Conservation (phyloP, 768 basidiomycete species). For the Hirschioporus abietinus region DNA sequence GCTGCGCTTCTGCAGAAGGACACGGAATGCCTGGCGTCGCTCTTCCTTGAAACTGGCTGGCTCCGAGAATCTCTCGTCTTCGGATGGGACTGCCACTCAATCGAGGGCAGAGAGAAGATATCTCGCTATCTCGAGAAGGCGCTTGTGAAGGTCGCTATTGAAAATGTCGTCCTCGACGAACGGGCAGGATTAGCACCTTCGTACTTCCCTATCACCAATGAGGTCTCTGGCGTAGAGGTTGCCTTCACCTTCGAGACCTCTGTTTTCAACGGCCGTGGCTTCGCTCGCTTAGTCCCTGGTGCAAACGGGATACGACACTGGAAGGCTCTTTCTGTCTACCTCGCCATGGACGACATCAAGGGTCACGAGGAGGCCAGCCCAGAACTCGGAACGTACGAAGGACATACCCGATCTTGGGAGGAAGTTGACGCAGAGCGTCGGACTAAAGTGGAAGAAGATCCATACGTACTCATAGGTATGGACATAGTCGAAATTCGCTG, state of each 20-base stretch:
- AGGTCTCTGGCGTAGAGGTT: slow-evolving; percentile 10
- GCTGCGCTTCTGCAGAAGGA: not conserved
- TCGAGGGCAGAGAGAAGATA: slow-evolving; percentile 16
- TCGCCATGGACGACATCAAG: slow-evolving; percentile 16
- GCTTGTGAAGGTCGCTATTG: not conserved
- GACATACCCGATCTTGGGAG: slow-evolving; percentile 15
- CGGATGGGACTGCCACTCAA: slow-evolving; percentile 16
- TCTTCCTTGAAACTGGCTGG: not conserved
- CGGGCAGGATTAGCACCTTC: slow-evolving; percentile 11
- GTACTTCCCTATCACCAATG: slow-evolving; percentile 6
- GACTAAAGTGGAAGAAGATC: slow-evolving; percentile 15
- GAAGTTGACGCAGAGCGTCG: slow-evolving; percentile 13
- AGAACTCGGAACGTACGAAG: slow-evolving; percentile 14
- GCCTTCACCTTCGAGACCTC: slow-evolving; percentile 18
- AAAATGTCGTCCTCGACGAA: not conserved
- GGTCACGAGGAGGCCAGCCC: slow-evolving; percentile 18
- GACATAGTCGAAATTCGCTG: slow-evolving; percentile 3
- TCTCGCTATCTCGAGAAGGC: slow-evolving; percentile 10
- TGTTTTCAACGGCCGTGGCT: slow-evolving; percentile 15
- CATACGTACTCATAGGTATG: slow-evolving; percentile 19
- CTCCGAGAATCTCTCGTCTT: slow-evolving; percentile 19
- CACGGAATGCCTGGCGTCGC: not conserved
- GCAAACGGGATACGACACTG: slow-evolving; percentile 10
- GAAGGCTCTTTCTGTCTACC: slow-evolving; percentile 17
- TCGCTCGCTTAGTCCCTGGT: slow-evolving; percentile 12